phyloP scores from a whole-genome alignment of 1,284 basidiomycete genomes.

The Takashimella koratensis region DNA sequence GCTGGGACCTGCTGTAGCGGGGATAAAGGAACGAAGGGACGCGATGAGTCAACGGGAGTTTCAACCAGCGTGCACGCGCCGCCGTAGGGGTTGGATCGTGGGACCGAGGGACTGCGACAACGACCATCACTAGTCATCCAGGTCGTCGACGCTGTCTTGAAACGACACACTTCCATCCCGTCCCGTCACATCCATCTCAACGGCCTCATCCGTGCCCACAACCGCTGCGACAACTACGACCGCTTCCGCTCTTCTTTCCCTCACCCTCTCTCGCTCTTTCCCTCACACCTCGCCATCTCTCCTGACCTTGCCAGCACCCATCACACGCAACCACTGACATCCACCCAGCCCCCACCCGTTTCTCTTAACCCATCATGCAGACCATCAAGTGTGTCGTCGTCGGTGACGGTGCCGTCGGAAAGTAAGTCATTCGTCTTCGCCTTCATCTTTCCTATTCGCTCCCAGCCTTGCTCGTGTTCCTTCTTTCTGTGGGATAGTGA shows the following conservation, averaged over 20 bases:
- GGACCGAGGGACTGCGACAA: too few species aligned
- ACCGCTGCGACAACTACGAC: not conserved
- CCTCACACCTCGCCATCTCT: not conserved
- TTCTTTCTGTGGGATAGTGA: too few species aligned
- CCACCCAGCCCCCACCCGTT: not conserved
- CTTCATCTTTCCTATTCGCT: too few species aligned
- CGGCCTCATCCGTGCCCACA: not conserved
- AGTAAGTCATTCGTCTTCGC: constrained; percentile 52
- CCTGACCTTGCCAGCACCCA: not conserved
- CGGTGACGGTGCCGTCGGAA: constrained; percentile 99
- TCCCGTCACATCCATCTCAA: not conserved
- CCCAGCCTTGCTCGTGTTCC: too few species aligned
- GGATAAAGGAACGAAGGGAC: too few species aligned
- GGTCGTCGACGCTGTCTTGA: too few species aligned
- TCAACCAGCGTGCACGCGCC: too few species aligned
- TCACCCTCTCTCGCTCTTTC: not conserved
- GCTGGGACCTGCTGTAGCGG: too few species aligned
- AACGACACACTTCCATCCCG: too few species aligned
- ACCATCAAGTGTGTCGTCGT: constrained; percentile 98
- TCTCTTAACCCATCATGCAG: constrained; percentile 61
- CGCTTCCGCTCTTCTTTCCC: not conserved
- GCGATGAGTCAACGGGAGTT: too few species aligned
- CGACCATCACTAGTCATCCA: too few species aligned
- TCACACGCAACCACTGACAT: not conserved
- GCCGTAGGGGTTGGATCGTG: too few species aligned